phyloP scores from a whole-genome alignment of 2,329 filamentous ascomycete species.

The Diaporthe vaccinii region DNA sequence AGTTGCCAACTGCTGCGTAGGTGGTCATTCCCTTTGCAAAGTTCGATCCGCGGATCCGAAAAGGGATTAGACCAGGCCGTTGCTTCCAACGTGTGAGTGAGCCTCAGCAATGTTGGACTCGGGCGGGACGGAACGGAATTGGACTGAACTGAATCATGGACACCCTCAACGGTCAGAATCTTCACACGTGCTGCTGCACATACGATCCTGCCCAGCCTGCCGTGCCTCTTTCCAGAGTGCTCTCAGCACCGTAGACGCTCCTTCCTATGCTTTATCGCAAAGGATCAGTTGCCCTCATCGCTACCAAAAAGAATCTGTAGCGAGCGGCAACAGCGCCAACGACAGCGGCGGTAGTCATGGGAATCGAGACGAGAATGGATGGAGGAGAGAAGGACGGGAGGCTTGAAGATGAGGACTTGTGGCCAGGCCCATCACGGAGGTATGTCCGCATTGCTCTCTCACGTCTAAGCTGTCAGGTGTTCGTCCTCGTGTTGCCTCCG shows the following conservation, averaged over 20 bases:
- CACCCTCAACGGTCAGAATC: not conserved
- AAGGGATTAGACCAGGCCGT: not conserved
- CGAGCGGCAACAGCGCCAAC: not conserved
- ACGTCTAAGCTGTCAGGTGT: not conserved
- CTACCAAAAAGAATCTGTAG: not conserved
- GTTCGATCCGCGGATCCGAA: not conserved
- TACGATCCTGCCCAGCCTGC: not conserved
- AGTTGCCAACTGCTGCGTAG: not conserved
- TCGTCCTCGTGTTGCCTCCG: not conserved
- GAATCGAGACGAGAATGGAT: not conserved
- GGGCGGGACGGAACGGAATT: slow-evolving; percentile 5
- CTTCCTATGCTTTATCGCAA: not conserved
- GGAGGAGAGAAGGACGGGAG: not conserved
- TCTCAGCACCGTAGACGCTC: not conserved
- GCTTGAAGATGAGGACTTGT: not conserved
- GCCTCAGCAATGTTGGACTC: not conserved
- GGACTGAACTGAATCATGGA: slow-evolving; percentile 5
- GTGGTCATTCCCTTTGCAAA: not conserved
- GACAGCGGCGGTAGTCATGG: not conserved
- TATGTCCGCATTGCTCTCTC: not conserved
- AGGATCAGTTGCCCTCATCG: not conserved
- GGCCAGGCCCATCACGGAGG: not conserved
- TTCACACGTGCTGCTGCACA: slow-evolving; percentile 22
- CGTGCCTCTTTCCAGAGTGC: not conserved
- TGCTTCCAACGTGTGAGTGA: not conserved